phyloP scores from a whole-genome alignment of 768 basidiomycete species.

The Naematelia aurantialba region DNA sequence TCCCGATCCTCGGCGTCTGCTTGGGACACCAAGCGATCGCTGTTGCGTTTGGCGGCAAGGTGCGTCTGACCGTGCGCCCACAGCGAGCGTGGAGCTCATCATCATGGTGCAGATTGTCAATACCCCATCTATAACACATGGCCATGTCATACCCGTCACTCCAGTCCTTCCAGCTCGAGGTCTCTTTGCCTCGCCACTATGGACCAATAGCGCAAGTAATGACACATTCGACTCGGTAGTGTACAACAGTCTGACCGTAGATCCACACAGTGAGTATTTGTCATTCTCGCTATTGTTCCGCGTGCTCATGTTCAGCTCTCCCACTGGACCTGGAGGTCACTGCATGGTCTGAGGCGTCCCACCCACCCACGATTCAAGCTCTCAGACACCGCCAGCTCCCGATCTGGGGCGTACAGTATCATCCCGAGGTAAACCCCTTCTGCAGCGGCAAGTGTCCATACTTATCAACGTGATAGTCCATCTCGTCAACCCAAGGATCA shows the following conservation, averaged over 20 bases:
- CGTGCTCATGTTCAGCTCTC: slow-evolving; percentile 27
- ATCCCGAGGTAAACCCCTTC: slow-evolving; percentile 41
- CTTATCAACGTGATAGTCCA: slow-evolving; percentile 29
- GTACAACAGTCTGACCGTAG: slow-evolving; percentile 48
- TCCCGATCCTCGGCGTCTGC: slow-evolving; percentile 48
- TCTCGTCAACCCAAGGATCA: slow-evolving; percentile 42
- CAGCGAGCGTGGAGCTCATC: slow-evolving; percentile 1
- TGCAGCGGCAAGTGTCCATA: neutral
- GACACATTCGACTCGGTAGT: slow-evolving; percentile 44
- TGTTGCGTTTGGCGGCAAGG: slow-evolving; percentile 47
- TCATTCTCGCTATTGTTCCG: slow-evolving; percentile 9
- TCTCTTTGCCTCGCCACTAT: slow-evolving; percentile 28
- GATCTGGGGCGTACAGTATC: slow-evolving; percentile 49
- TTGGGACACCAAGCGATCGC: slow-evolving; percentile 49
- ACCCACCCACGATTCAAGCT: slow-evolving; percentile 40
- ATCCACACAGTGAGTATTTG: slow-evolving; percentile 37
- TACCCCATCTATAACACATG: slow-evolving; percentile 45
- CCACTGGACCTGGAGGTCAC: slow-evolving; percentile 44
- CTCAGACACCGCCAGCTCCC: slow-evolving; percentile 35
- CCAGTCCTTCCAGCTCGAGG: slow-evolving; percentile 23
- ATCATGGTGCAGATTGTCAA: slow-evolving; percentile 41
- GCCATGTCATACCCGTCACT: slow-evolving; percentile 45
- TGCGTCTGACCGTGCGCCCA: slow-evolving; percentile 3
- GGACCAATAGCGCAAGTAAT: slow-evolving; percentile 8
- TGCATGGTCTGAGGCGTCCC: slow-evolving; percentile 35